Base-by-base conservation (phyloP, 1,284 basidiomycete species). In the Vanrija pseudolonga region DNA sequence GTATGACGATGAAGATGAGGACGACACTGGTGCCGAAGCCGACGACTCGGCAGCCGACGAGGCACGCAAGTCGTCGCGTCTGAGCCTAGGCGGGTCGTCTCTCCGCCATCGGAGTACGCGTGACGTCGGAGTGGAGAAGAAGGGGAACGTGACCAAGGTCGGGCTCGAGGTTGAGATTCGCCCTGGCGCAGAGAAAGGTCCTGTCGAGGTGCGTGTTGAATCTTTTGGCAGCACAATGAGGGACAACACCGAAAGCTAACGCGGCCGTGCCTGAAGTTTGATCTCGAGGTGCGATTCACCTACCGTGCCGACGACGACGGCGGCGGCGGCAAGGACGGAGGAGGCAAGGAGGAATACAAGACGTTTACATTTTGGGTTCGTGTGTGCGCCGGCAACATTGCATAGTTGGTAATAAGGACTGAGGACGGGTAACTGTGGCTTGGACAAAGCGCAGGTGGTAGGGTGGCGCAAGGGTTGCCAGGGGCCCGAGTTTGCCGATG, bases 201-300 rank as follows among this genome's bases (percentile, higher is more conserved):
- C 40, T 11, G 52, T 65, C 28, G 51, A 51, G 55, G 62, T 71
- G 54, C 61, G 63, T 66, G 7, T 28, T 37, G 52, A 47, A 23
- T 46, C 14, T 8, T 41, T 44, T 40, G 39, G 15, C 37, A 26
- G 5, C 24, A 9, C 5, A 4, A 26, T 26, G 9, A 26, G 12
- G 32, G 32, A 32, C 32, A 12, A 32, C 32, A 32, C 32, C 32
- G 11, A 32, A 32, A 32, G 32, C 32, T 32, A 32, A 32, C 32
- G 32, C 32, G 32, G 14, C 32, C 32, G 39, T 40, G 39, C n/a
- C n/a, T 20, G 68, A 32, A 95, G 91, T 91, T 93, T 72, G 92
- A 93, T 66, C 87, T 95, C 83, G 81, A 92, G 56, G 86, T 96
- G 2, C 85, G 89, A 6, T 96, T 91, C 72, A 94, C 90, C 0